A percentile compares a stretch with the other conserved stretches of the same genome.
phyloP scores from a whole-genome alignment of 2,329 filamentous ascomycete species.

The Colletotrichum theobromicola region DNA sequence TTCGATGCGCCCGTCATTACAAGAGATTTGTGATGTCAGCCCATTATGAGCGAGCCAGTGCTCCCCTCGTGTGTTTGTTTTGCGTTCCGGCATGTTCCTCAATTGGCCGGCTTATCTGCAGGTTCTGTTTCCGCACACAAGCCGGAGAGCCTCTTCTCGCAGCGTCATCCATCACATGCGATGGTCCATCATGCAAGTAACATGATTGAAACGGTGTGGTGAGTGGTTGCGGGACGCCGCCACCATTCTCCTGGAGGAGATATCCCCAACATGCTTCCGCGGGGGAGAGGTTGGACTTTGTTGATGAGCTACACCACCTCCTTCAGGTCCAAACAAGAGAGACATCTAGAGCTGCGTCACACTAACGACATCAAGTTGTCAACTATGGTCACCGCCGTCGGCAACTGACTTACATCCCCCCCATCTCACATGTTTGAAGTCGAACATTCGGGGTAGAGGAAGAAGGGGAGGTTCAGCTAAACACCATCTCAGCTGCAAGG shows the following conservation, averaged over 20 bases:
- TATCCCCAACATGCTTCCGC: not conserved
- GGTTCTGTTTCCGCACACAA: not conserved
- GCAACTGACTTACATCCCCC: not conserved
- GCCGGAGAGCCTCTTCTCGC: not conserved
- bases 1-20: not conserved
- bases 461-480: not conserved
- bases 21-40: not conserved
- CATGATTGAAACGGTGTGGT: not conserved
- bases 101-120: not conserved
- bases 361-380: not conserved
- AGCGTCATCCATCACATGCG: not conserved
- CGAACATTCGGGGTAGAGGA: not conserved
- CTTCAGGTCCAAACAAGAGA: not conserved
- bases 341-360: not conserved
- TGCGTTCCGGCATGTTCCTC: not conserved
- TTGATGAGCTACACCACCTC: not conserved
- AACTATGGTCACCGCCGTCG: not conserved
- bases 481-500: not conserved
- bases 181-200: not conserved
- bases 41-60: not conserved
- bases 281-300: not conserved
- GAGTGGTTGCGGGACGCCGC: not conserved
- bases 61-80: not conserved
- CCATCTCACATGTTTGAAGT: not conserved
- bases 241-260: not conserved